These are phyloP conservation scores for Pyrrhoderma noxium DNA, from an alignment of 1,284 basidiomycete genomes.

Conservation along the genomic window DNA sequence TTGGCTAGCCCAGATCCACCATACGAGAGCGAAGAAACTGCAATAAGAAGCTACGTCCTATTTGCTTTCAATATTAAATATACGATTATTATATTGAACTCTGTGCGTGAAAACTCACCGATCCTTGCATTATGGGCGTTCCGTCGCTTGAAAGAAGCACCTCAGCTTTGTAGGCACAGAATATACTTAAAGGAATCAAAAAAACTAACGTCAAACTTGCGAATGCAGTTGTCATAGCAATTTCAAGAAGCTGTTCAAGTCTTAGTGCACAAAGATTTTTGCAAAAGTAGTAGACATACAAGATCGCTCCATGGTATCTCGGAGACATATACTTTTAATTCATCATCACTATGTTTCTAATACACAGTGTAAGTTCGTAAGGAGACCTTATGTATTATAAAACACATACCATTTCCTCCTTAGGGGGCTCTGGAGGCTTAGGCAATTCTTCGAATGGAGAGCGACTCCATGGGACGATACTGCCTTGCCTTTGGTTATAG, in stretches of 20 bases:
- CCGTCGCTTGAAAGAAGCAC: slow-evolving; percentile 15
- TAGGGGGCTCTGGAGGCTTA: neutral
- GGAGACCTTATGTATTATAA: neutral
- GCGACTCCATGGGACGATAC: slow-evolving; percentile 12
- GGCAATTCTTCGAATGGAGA: slow-evolving; percentile 14
- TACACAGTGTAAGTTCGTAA: neutral
- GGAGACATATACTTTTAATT: slow-evolving; percentile 13
- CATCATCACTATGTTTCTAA: slow-evolving; percentile 8
- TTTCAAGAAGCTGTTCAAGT: slow-evolving; percentile 14
- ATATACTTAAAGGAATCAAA: neutral
- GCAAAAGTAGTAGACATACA: neutral
- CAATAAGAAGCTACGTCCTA: slow-evolving; percentile 17
- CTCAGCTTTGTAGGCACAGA: neutral
- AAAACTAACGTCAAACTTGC: slow-evolving; percentile 16
- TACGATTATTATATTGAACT: too few species aligned
- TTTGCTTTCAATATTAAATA: neutral
- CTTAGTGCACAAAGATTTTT: neutral
- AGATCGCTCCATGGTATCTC: slow-evolving; percentile 17
- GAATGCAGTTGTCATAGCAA: slow-evolving; percentile 18
- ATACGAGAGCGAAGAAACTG: slow-evolving; percentile 19
- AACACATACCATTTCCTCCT: neutral
- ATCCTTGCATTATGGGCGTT: slow-evolving; percentile 15
- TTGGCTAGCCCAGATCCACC: slow-evolving; percentile 22
- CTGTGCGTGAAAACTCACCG: too few species aligned
- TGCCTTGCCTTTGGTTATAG: slow-evolving; percentile 12